A percentile compares a stretch with the other conserved stretches of the same genome.
These are phyloP conservation scores for Verbena officinalis DNA, from an alignment of 257 asterid species.

Conservation along the genomic window DNA sequence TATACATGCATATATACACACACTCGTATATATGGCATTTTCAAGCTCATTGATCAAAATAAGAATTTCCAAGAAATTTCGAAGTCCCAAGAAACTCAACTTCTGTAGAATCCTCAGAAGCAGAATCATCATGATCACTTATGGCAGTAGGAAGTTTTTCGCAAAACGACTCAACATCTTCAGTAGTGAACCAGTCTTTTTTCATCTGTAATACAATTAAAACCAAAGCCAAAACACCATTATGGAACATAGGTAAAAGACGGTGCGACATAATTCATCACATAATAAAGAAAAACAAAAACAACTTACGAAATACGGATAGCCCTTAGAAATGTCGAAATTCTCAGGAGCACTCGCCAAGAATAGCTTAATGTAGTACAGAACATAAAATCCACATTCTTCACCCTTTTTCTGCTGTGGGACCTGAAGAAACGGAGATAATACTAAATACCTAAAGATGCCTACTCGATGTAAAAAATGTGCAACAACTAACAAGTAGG, in stretches of 20 bases:
- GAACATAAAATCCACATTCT: constrained; percentile 64
- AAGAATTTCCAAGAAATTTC: background rate
- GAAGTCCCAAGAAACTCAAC: constrained; percentile 18
- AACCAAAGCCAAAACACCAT: background rate
- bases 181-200: constrained; percentile 52
- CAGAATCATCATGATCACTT: constrained; percentile 14
- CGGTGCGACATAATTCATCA: background rate
- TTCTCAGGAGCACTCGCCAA: constrained; percentile 58
- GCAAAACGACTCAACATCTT: constrained; percentile 51
- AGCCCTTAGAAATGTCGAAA: constrained; percentile 54
- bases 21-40: too few relatives aligned
- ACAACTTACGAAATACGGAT: constrained; percentile 69
- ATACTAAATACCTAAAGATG: background rate
- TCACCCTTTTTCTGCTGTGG: constrained; percentile 65
- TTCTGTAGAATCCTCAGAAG: constrained; percentile 27
- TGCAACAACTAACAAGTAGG: too few relatives aligned
- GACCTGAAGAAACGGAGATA: constrained; percentile 42
- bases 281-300: background rate
- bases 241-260: background rate
- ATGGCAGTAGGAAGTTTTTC: constrained; percentile 21
- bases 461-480: background rate
- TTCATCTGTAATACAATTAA: constrained; percentile 48
- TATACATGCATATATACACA: too few relatives aligned
- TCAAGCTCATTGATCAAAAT: background rate
- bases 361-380: constrained; percentile 50